These are phyloP conservation scores for Raphanus hybrid DNA, from an alignment of 441 rosid species.

Conservation along the genomic window DNA sequence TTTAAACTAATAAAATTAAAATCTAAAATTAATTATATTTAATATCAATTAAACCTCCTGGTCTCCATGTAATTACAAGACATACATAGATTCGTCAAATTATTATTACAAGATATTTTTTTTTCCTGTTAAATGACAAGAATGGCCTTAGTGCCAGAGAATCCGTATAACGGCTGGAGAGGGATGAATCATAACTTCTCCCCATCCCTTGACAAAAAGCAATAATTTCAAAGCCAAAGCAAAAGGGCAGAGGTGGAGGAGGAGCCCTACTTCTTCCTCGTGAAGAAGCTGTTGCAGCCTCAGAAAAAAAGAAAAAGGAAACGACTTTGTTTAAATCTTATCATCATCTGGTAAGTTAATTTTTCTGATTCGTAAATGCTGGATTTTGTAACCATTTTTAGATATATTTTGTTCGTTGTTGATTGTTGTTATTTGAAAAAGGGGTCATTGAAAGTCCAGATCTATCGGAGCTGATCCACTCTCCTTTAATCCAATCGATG, in stretches of 20 bases:
- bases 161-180: conserved; percentile 45
- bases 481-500: conserved; percentile 16
- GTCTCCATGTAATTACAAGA: not conserved
- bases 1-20: no score
- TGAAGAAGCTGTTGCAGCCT: conserved; percentile 34
- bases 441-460: conserved; percentile 20
- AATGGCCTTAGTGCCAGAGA: conserved; percentile 15
- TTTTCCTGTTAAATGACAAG: conserved; percentile 9
- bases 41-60: no score
- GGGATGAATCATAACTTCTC: conserved; percentile 18
- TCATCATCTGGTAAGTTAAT: not conserved
- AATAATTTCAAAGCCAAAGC: no score
- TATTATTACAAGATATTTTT: conserved; percentile 15
- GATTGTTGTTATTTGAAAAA: not conserved
- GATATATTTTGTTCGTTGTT: not conserved
- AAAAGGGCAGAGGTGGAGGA: conserved; percentile 14
- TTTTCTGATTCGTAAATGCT: not conserved
- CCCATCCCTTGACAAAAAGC: no score
- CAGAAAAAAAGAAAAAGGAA: not conserved
- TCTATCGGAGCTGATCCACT: conserved; percentile 29
- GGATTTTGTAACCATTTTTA: not conserved
- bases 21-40: no score
- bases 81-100: not conserved
- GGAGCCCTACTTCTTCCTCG: conserved; percentile 27
- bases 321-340: not conserved